Evolutionary conservation across 2,329 filamentous ascomycete genomes (phyloP), one percentile per base, ranked within the genome.

Genomic region (Helminthosporium solani): DNA sequence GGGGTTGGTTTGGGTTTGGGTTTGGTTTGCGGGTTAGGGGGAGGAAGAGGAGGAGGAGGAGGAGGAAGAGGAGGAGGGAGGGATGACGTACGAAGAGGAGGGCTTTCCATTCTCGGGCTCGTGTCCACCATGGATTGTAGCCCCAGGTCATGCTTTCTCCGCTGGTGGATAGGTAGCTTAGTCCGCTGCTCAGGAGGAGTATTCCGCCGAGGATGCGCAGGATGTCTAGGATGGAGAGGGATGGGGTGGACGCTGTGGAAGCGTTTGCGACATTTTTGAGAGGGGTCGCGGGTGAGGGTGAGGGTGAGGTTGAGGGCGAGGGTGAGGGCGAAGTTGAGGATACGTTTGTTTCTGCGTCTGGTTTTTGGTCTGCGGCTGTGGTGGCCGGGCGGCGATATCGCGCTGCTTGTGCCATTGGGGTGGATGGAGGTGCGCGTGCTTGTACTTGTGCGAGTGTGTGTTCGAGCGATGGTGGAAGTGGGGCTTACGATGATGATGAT

Each of bases 141-240:
- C 66, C 66, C 68, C 67, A 71, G 18, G 67, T 68, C 56, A 70
- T 58, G 34, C 58, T 64, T 64, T 88, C 81, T 50, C 86, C 86
- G 51, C 79, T 77, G 35, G 86, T 90, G 57, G 88, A 77, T 53
- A 91, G 81, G 70, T 91, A 92, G 72, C 87, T 90, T 44, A 91
- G 75, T 15, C 80, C 84, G 60, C 78, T 82, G 19, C 83, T 87
- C 37, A 85, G 80, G 34, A 88, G 57, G 27, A 86, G 55, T 12
- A 91, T 69, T 44, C 88, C 88, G 25, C 78, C 78, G 36, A 90
- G 61, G 23, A 91, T 78, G 25, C 88, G 85, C 48, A 90, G 70
- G 42, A 87, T 68, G 66, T 92, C 88, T 27, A 90, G 58, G 33
- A 69, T 41, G 1, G 64, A 66, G 27, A 68, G 33, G 38, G 42